Percentiles rank a stretch among this genome's conserved stretches.
These are phyloP conservation scores for Aspergillus terreus DNA, from an alignment of 2,329 filamentous ascomycete genomes.

Conservation along the genomic window DNA sequence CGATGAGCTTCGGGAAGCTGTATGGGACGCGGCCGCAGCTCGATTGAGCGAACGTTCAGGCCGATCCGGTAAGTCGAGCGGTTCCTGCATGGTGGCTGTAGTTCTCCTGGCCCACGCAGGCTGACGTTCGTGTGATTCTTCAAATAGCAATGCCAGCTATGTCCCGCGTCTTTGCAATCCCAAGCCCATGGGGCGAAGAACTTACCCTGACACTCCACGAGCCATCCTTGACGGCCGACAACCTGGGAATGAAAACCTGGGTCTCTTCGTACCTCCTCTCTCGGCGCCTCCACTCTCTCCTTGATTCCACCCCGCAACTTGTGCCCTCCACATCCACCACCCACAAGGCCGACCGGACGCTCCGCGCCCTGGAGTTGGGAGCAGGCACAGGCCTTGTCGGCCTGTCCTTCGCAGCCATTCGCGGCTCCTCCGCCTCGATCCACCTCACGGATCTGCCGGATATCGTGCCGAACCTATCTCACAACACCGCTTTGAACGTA, in stretches of 20 bases:
- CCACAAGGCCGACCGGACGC: slow-evolving; percentile 17
- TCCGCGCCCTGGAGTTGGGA: slow-evolving; percentile 69
- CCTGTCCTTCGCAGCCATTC: slow-evolving; percentile 72
- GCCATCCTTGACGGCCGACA: slow-evolving; percentile 81
- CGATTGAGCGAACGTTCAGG: slow-evolving; percentile 84
- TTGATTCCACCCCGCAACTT: slow-evolving; percentile 30
- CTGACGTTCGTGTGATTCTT: not conserved
- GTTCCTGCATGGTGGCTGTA: not conserved
- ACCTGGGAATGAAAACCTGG: slow-evolving; percentile 93
- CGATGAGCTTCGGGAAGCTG: slow-evolving; percentile 39
- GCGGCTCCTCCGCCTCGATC: slow-evolving; percentile 55
- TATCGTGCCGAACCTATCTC: slow-evolving; percentile 77
- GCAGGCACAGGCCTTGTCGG: slow-evolving; percentile 90
- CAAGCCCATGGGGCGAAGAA: slow-evolving; percentile 38
- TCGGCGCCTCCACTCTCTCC: slow-evolving; percentile 57
- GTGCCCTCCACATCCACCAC: slow-evolving; percentile 24
- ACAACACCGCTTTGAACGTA: slow-evolving; percentile 67
- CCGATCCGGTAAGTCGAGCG: slow-evolving; percentile 54
- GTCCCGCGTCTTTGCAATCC: slow-evolving; percentile 58
- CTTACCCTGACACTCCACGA: slow-evolving; percentile 74
- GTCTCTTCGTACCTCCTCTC: slow-evolving; percentile 84
- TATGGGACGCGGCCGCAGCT: slow-evolving; percentile 73
- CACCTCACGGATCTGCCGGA: slow-evolving; percentile 76
- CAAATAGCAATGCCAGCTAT: slow-evolving; percentile 58
- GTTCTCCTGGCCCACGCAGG: not conserved